Evolutionary conservation across 2,329 filamentous ascomycete genomes (phyloP), one percentile per base, ranked within the genome.

Genomic region (Pseudogymnoascus verrucosus): DNA sequence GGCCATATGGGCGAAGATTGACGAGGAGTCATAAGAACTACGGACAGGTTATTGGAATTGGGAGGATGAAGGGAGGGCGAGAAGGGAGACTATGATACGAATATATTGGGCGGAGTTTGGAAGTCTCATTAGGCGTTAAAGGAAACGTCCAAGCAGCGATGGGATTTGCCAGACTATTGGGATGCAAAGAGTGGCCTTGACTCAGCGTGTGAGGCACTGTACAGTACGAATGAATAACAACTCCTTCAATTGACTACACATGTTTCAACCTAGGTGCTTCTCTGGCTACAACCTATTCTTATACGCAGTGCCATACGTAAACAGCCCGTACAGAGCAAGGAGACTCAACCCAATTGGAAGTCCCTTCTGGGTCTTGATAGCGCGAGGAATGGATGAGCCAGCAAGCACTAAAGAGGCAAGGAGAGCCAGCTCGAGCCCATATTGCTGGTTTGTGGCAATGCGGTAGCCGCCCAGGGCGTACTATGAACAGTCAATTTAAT

Each of bases 381-480:
- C 95, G 62, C 95, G 84, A 11, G 95, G 95, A 65, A 98, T 88
- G 1, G 90, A 89, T 44, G 89, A 89, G 19, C 91, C 92, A 44
- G 83, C 93, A 37, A 99, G 83, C 26, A 98, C 78, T n/a, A 91
- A 71, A 0, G 91, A 96, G 4, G 95, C 95, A 47, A 97, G 80
- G 8, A 99, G 82, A n/a, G 89, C 90, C 47, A 96, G 80, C 77
- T 98, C 95, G 69, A 96, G 78, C 67, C 93, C 95, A 75, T 95
- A 96, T 2, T 89, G 75, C 74, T 91, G 83, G 66, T 83, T 80
- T 70, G 86, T 87, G 70, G 89, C 87, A 67, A 96, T 87, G 65
- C 93, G 89, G 72, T 90, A 87, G 68, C 89, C 93, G 67, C 91
- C 91, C 47, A 96, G 80, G 23, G 86, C 87, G 77, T 99, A 72